Conservation (phyloP, 768 basidiomycete species). For the Trametes cinnabarina region DNA sequence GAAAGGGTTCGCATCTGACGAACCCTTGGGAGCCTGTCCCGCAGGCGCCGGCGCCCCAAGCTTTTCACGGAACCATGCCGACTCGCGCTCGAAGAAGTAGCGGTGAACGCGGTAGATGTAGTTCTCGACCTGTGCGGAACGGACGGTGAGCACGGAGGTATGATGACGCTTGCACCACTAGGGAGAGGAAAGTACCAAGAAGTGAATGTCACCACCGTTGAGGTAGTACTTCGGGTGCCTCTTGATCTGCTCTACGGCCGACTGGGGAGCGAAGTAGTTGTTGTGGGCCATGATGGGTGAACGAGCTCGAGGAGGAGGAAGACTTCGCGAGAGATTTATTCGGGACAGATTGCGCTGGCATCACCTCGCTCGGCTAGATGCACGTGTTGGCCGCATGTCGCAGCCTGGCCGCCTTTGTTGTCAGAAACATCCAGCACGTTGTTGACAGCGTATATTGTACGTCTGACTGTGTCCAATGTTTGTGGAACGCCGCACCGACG, state of each 20-base stretch:
- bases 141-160: not conserved
- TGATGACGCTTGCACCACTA: too few relatives aligned
- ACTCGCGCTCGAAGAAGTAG: conserved; percentile 34
- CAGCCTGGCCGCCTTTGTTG: conserved; percentile 5
- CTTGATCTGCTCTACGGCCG: conserved; percentile 28
- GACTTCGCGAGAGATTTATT: conserved; percentile 19
- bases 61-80: conserved; percentile 24
- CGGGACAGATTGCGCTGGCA: conserved; percentile 6
- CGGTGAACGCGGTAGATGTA: conserved; percentile 31
- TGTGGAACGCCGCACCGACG: not conserved
- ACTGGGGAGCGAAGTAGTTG: conserved; percentile 12
- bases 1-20: conserved; percentile 31
- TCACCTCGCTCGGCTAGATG: conserved; percentile 17
- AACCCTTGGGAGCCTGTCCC: conserved; percentile 27
- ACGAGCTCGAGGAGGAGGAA: conserved; percentile 7
- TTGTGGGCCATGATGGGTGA: conserved; percentile 20
- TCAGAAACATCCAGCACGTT: conserved; percentile 18
- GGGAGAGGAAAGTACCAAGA: conserved; percentile 40
- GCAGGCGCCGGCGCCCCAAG: conserved; percentile 21
- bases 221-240: conserved; percentile 47
- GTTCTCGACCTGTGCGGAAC: conserved; percentile 22
- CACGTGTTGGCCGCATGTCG: conserved; percentile 25
- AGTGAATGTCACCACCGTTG: conserved; percentile 49
- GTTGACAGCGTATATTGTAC: conserved; percentile 7
- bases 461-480: not conserved